phyloP scores from a whole-genome alignment of 2,329 filamentous ascomycete genomes.

The Xenoacremonium recifei region DNA sequence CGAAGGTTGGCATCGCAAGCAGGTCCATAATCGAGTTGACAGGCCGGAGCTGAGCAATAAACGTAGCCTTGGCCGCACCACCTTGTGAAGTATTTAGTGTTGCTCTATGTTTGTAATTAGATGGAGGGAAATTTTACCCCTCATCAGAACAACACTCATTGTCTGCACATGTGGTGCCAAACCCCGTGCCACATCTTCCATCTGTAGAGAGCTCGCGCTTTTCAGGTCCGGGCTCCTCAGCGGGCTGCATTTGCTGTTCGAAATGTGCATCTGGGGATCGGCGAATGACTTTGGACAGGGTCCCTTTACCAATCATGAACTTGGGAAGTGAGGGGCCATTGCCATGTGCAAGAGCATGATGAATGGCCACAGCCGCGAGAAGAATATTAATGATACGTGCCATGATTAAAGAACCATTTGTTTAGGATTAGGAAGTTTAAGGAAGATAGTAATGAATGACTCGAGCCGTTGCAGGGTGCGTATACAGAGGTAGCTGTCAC shows the following conservation, averaged over 20 bases:
- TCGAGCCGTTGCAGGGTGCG: neutral
- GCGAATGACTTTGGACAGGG: neutral
- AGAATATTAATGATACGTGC: neutral
- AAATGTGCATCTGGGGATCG: neutral
- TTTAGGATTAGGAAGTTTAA: neutral
- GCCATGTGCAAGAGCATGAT: neutral
- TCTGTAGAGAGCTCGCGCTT: constrained; percentile 23
- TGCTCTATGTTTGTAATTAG: too few species aligned
- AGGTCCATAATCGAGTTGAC: constrained; percentile 59
- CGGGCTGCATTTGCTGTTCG: neutral
- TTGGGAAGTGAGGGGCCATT: neutral
- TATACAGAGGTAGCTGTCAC: neutral
- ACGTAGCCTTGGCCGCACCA: constrained; percentile 55
- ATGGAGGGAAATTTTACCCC: constrained; percentile 32
- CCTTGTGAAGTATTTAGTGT: too few species aligned
- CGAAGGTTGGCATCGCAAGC: constrained; percentile 60
- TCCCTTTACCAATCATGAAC: neutral
- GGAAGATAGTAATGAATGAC: neutral
- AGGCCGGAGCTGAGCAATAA: constrained; percentile 62
- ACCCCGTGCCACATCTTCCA: constrained; percentile 45
- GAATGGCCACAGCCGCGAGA: neutral
- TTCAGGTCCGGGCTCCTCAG: constrained; percentile 3
- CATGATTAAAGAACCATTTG: neutral
- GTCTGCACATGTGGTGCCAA: constrained; percentile 30
- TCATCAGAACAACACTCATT: constrained; percentile 42